Evolutionary conservation across 805 yeast genomes (phyloP), one percentile per base, ranked within the genome.

Genomic region (Middelhovenomyces tepae): DNA sequence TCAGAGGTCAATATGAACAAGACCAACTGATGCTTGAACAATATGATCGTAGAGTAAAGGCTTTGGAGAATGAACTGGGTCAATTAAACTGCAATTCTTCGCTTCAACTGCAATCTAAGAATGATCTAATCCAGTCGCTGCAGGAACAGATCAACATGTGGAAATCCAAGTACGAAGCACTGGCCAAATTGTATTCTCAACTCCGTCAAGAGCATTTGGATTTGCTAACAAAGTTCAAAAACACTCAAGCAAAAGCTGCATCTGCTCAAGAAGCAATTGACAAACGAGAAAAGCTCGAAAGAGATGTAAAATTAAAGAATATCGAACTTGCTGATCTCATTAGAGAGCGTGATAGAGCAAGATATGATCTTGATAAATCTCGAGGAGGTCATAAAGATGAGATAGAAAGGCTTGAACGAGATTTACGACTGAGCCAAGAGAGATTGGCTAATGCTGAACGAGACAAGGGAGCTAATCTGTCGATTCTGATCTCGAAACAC

Each of bases 171-270:
- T 87, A 87, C 57, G 95, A 86, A 51, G 70, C 91, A 0, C 66
- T 87, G 42, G 95, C 95, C 4, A 84, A 84, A 50, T 65, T 87
- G 43, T 87, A 87, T 56, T 78, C 94, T 2, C 95, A 86, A 58
- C 65, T 87, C 46, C 78, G 96, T 51, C 93, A 83, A 57, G 96
- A 87, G 57, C 95, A 87, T 53, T 66, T 87, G 49, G 80, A 77
- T 42, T 59, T 86, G 36, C 67, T 87, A 51, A 67, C 80, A 32
- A 79, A 78, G 51, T 78, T 78, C 52, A 86, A 87, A 53, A 77
- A 79, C 46, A 67, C 78, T 29, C 93, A 85, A 58, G 82, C 84
- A 45, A 83, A 82, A 57, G 93, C 91, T 2, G 79, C 86, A 9
- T 70, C 77, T 26, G 95, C 95, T 7, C 94, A 85, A 53, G 95